A percentile compares a stretch with the other conserved stretches of the same genome.
Evolutionary conservation across 2,329 filamentous ascomycete genomes (phyloP).

Genomic region (Pseudophaeomoniella oleicola): DNA sequence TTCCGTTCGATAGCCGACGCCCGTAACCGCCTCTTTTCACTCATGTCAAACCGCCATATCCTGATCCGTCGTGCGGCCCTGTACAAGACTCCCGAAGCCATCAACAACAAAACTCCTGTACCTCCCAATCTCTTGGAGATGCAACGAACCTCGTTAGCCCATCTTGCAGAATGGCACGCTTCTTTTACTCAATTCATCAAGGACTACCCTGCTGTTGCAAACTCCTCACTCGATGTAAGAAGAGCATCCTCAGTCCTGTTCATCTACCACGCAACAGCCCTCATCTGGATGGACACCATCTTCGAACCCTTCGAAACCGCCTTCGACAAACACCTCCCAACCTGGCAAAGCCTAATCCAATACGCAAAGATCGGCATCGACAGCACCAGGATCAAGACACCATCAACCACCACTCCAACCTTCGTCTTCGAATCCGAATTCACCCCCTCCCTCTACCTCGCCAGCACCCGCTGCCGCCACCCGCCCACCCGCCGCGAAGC

Average conservation of each 20-base stretch:
- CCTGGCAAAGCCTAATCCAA: background rate
- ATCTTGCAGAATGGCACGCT: background rate
- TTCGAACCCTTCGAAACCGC: background rate
- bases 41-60: background rate
- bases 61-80: background rate
- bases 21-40: background rate
- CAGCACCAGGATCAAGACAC: no score
- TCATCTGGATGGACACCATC: background rate
- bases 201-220: no score
- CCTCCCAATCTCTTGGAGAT: background rate
- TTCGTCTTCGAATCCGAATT: slow-evolving; percentile 5
- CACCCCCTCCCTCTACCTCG: slow-evolving; percentile 14
- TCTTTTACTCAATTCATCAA: background rate
- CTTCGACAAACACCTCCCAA: background rate
- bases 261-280: background rate
- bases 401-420: no score
- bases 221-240: background rate
- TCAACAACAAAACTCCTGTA: background rate
- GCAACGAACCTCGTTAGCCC: background rate
- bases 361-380: background rate
- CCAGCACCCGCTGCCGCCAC: slow-evolving; percentile 18
- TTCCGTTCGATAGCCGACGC: background rate
- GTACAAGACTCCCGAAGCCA: background rate
- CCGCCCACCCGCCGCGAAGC: slow-evolving; percentile 16
- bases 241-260: background rate